These are phyloP conservation scores for Cutaneotrichosporon arboriforme DNA, from an alignment of 1,284 basidiomycete genomes.

Conservation along the genomic window DNA sequence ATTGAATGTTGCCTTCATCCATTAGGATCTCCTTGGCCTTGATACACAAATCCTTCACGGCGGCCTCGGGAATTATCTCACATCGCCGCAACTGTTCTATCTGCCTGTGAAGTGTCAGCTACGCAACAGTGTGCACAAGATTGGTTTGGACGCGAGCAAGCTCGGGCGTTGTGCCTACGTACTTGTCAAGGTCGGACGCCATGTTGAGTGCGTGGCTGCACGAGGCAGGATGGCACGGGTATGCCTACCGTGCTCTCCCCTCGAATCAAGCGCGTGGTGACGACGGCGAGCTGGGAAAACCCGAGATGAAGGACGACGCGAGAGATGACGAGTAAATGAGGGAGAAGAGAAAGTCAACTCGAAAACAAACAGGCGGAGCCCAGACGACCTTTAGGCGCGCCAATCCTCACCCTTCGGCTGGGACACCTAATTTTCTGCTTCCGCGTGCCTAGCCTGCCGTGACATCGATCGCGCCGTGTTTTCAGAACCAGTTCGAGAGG, in stretches of 20 bases:
- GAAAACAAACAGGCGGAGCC: slow-evolving; percentile 2
- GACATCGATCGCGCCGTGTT: no score
- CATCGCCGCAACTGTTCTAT: slow-evolving; percentile 84
- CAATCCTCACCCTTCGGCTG: no score
- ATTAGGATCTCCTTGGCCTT: slow-evolving; percentile 94
- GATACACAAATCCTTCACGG: slow-evolving; percentile 86
- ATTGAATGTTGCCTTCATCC: slow-evolving; percentile 95
- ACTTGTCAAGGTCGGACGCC: slow-evolving; percentile 43
- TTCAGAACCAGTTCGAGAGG: no score
- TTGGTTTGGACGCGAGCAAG: neutral
- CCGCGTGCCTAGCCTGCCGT: no score
- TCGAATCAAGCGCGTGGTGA: neutral
- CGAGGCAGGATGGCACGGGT: neutral
- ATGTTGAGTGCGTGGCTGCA: slow-evolving; percentile 14
- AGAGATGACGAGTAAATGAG: no score
- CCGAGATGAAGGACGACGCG: no score
- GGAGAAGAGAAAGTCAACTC: neutral
- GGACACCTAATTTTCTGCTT: no score
- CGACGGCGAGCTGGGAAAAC: neutral
- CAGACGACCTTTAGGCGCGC: no score
- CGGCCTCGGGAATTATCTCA: slow-evolving; percentile 85
- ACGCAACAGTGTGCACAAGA: neutral
- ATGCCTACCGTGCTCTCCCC: no score
- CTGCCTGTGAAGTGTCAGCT: slow-evolving; percentile 50
- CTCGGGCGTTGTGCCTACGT: no score